phyloP scores from a whole-genome alignment of 306 rosid species.

The Pueraria montana region DNA sequence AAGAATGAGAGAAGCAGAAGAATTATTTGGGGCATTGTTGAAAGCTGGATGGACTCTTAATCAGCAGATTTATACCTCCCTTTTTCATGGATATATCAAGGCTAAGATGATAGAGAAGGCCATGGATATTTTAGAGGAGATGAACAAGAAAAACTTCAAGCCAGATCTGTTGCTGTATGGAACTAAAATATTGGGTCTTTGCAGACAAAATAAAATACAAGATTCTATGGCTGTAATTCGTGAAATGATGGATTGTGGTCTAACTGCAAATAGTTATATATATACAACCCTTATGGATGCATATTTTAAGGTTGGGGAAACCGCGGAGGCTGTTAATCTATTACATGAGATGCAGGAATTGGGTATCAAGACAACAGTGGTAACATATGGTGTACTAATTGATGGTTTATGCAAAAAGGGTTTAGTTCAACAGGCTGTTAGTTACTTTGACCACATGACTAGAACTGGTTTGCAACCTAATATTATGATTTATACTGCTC shows the following conservation, averaged over 20 bases:
- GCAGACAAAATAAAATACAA: slow-evolving; percentile 73
- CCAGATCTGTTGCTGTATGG: slow-evolving; percentile 75
- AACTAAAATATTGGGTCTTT: slow-evolving; percentile 81
- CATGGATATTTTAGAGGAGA: slow-evolving; percentile 67
- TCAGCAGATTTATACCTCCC: slow-evolving; percentile 69
- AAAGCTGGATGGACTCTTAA: slow-evolving; percentile 72
- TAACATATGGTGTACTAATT: slow-evolving; percentile 83
- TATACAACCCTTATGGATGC: slow-evolving; percentile 85
- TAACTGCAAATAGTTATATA: slow-evolving; percentile 71
- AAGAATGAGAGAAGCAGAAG: slow-evolving; percentile 80
- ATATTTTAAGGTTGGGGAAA: slow-evolving; percentile 81
- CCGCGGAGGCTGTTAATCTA: slow-evolving; percentile 67
- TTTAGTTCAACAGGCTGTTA: slow-evolving; percentile 70
- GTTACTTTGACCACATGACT: slow-evolving; percentile 69
- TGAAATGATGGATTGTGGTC: slow-evolving; percentile 72
- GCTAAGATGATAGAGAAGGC: slow-evolving; percentile 72
- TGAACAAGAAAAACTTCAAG: slow-evolving; percentile 71
- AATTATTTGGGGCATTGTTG: slow-evolving; percentile 70
- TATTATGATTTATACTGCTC: slow-evolving; percentile 79
- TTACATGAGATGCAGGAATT: slow-evolving; percentile 76
- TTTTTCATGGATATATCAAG: slow-evolving; percentile 87
- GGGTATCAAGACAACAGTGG: slow-evolving; percentile 70
- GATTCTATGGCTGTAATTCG: slow-evolving; percentile 65
- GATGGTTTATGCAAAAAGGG: slow-evolving; percentile 94
- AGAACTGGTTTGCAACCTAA: slow-evolving; percentile 77